Evolutionary conservation across 768 basidiomycete genomes (phyloP).

Genomic region (Mycena albidolilacea): DNA sequence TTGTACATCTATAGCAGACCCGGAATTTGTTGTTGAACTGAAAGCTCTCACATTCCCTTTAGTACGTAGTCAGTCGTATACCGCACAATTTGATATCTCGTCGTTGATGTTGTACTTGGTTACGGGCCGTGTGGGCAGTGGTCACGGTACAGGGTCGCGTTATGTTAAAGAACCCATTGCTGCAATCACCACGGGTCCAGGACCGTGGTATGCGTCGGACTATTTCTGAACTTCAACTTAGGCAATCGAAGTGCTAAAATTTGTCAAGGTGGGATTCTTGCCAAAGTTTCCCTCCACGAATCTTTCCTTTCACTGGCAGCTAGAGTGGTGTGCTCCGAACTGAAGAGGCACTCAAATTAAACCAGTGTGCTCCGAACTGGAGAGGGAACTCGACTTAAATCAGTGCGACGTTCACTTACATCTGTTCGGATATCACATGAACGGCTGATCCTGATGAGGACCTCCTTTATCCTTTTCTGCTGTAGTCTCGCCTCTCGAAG

Average conservation of each 20-base stretch:
- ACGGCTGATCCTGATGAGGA: background rate
- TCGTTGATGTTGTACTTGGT: no score
- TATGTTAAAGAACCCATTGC: no score
- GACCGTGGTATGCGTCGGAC: background rate
- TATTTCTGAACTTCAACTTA: constrained; percentile 1
- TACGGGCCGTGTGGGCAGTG: no score
- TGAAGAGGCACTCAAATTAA: no score
- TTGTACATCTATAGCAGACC: background rate
- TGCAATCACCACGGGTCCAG: background rate
- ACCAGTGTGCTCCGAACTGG: no score
- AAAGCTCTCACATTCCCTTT: background rate
- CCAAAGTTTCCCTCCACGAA: background rate
- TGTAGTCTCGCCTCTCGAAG: no score
- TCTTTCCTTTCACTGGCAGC: background rate
- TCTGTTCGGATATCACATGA: background rate
- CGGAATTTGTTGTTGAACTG: background rate
- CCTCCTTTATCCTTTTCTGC: constrained; percentile 1
- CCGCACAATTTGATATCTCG: background rate
- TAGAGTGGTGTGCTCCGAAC: no score
- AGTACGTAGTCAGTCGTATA: background rate
- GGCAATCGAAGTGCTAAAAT: background rate
- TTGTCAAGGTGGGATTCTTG: background rate
- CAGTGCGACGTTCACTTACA: background rate
- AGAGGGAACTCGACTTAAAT: no score
- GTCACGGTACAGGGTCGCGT: no score